Evolutionary conservation across 176 grass and related monocot genomes (phyloP), one percentile per base, ranked within the genome.

Genomic region (Tuctoria greenei): DNA sequence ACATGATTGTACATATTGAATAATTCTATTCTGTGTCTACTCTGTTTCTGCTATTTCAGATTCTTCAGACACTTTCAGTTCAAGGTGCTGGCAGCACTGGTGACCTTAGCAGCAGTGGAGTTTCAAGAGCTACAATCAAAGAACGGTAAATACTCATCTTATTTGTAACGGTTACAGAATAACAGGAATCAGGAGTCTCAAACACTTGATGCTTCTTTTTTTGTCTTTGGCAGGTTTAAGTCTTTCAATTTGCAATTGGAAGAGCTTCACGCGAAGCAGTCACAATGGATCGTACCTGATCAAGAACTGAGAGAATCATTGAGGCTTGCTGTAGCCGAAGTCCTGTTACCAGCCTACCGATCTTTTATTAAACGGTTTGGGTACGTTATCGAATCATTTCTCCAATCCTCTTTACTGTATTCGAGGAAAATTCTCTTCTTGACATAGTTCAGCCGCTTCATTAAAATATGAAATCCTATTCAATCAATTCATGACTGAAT

Each of bases 221-320:
- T 31, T 31, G 31, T 6, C 23, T 9, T 79, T 73, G 37, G 40
- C 75, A 98, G 95, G 82, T 98, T 98, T 56, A 94, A 98, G 71
- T 85, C 86, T 46, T 98, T 98, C 83, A 98, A 94, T 56, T 71
- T 81, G 36, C 95, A 94, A 66, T 98, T 98, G 36, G 95, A 98
- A 86, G 95, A 98, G 59, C 84, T 98, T 41, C 91, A 91, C 3
- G 72, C 75, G 5, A 94, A 93, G 65, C 95, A 98, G 76, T 98
- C 91, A 14, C 91, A 92, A 64, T 98, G 95, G 95, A 88, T 81
- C 4, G 86, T 98, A 85, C 91, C 91, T 49, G 95, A 98, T 62
- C 89, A 86, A 40, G 95, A 98, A 72, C 76, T 98, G 45, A 81
- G 91, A 61, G 95, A 98, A 82, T 98, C 88, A 20, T 85, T 98